Conservation (phyloP, 1,139 yeast species). For the Candida sp. region DNA sequence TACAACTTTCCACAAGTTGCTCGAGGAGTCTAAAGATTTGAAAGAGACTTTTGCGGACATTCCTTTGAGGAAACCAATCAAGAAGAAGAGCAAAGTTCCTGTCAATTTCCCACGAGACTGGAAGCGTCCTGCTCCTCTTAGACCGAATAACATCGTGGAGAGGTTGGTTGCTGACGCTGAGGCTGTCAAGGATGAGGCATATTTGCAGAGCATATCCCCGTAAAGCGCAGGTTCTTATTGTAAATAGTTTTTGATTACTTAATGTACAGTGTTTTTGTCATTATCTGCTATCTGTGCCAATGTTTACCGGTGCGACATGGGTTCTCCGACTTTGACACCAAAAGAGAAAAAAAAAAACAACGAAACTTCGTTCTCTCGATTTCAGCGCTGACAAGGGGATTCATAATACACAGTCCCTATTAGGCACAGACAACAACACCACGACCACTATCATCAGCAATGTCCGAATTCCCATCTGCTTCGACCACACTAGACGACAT, state of each 20-base stretch:
- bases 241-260: neutral
- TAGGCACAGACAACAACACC: neutral
- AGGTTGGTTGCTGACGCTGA: constrained; percentile 39
- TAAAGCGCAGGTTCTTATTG: constrained; percentile 9
- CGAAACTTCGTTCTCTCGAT: neutral
- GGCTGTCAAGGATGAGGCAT: constrained; percentile 35
- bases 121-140: constrained; percentile 42
- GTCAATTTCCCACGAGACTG: constrained; percentile 65
- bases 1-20: constrained; percentile 61
- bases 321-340: neutral
- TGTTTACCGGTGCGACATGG: too few species aligned
- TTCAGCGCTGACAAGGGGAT: neutral
- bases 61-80: constrained; percentile 83
- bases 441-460: constrained; percentile 6
- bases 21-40: constrained; percentile 68
- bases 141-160: constrained; percentile 8
- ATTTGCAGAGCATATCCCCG: constrained; percentile 29
- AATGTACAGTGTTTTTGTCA: too few species aligned
- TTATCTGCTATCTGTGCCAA: too few species aligned
- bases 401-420: too few species aligned
- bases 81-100: constrained; percentile 21
- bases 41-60: constrained; percentile 70
- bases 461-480: constrained; percentile 33
- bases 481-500: constrained; percentile 55
- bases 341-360: neutral